Conservation (phyloP, 225 moss, liverwort and hornwort species). For the Polytrichum commune region DNA sequence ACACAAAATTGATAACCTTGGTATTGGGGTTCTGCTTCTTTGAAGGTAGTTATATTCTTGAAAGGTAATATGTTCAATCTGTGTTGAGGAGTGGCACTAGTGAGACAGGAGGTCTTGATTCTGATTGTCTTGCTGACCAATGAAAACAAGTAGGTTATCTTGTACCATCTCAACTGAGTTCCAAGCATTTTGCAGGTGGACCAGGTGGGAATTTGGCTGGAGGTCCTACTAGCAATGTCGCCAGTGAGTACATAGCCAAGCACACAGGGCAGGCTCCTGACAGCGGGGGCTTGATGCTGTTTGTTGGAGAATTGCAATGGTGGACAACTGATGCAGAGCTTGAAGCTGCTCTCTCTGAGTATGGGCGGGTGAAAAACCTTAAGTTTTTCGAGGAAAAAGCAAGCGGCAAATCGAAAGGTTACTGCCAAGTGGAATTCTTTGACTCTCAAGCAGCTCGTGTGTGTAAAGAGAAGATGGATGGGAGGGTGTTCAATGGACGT, state of each 20-base stretch:
- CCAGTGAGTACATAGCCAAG: conserved; percentile 59
- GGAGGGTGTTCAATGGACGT: conserved; percentile 77
- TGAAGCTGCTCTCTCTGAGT: conserved; percentile 86
- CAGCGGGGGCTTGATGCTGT: conserved; percentile 85
- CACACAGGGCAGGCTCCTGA: conserved; percentile 71
- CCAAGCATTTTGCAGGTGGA: conserved; percentile 35
- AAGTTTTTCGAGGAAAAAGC: conserved; percentile 99
- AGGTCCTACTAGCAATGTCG: conserved; percentile 20
- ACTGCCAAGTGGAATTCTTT: conserved; percentile 97
- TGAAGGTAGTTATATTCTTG: too few species aligned
- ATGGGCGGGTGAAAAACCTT: conserved; percentile 86
- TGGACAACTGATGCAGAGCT: conserved; percentile 99
- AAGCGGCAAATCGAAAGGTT: conserved; percentile 96
- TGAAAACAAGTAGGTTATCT: neutral
- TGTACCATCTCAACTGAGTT: conserved; percentile 2
- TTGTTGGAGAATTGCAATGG: conserved; percentile 98
- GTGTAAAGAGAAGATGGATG: conserved; percentile 99
- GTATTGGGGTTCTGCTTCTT: too few species aligned
- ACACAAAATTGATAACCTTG: too few species aligned
- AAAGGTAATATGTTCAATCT: too few species aligned
- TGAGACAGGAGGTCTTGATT: too few species aligned
- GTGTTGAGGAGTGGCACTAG: too few species aligned
- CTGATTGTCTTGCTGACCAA: too few species aligned
- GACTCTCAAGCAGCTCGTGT: conserved; percentile 75
- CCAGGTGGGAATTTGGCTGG: conserved; percentile 28